These are phyloP conservation scores for Botrytis byssoidea DNA, from an alignment of 2,329 filamentous ascomycete species.

Conservation along the genomic window DNA sequence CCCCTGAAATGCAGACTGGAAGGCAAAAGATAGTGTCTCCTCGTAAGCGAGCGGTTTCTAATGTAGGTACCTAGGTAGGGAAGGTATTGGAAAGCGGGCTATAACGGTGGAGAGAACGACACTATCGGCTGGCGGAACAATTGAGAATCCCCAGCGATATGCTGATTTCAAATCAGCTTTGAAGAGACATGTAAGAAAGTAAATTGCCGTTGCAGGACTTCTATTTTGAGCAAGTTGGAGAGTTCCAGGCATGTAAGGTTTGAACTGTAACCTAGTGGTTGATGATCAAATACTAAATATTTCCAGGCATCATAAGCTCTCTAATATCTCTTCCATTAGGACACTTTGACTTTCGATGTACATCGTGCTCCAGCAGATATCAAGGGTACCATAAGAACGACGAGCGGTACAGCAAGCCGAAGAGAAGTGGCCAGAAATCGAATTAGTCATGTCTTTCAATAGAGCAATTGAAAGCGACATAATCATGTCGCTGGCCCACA, in stretches of 20 bases:
- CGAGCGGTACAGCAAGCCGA: background rate
- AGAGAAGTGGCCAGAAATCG: background rate
- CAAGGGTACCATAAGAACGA: background rate
- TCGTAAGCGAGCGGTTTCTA: no score
- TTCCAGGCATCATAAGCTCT: background rate
- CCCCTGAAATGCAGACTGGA: background rate
- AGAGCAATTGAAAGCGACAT: background rate
- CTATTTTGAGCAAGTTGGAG: background rate
- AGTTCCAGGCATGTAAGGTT: background rate
- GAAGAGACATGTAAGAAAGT: background rate
- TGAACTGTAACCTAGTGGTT: background rate
- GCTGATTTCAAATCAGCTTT: background rate
- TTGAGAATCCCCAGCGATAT: background rate
- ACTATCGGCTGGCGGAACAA: rapidly evolving
- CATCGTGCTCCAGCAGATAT: background rate
- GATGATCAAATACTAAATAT: background rate
- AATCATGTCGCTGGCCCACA: no score
- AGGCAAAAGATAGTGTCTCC: background rate
- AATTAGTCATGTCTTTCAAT: rapidly evolving
- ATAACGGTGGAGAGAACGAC: background rate
- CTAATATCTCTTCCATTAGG: background rate
- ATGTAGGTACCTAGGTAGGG: background rate
- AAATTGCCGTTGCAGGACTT: background rate
- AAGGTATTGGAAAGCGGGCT: background rate
- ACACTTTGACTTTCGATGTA: background rate